Evolutionary conservation across 176 grass and related monocot genomes (phyloP), one percentile per base, ranked within the genome.

Genomic region (Oryza punctata): DNA sequence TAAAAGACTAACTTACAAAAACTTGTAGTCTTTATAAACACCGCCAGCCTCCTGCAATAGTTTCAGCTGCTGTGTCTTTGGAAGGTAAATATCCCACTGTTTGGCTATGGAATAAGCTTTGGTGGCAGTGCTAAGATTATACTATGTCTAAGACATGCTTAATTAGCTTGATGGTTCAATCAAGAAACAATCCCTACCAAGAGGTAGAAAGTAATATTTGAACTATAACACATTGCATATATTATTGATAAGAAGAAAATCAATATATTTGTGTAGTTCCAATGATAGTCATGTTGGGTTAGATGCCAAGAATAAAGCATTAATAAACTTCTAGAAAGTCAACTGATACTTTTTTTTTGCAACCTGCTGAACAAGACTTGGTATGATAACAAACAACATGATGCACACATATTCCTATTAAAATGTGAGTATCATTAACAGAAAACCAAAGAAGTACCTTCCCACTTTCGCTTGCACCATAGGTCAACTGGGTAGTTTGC

Each of bases 401-500:
- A 61, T 23, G 35, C 1, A 5, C 29, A 63, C 40, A 79, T 78
- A 38, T 2, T 47, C 30, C 7, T 29, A 67, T 16, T 52, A 86
- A 81, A 9, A 59, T 65, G 78, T n/a, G 18, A 19, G 5, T 37
- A 41, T 47, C 7, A 21, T 30, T 16, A 76, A 82, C 26, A 72
- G 59, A 72, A 83, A 45, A 30, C 18, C 7, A 75, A 87, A 44
- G 12, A 84, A 72, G 16, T 67, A 99, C 96, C 91, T 99, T 99
- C 59, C 93, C 70, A 85, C 83, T 92, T 87, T 85, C 93, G 78
- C 78, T 98, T 77, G 91, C 91, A 67, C 91, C 93, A 40, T 46
- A 92, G 68, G 91, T 96, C 74, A 99, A 85, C 87, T 96, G 93
- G 50, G 75, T 94, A 78, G 87, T 88, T 69, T 95, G 85, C 1